phyloP scores from a whole-genome alignment of 768 basidiomycete species.

The Tylopilus sp. region DNA sequence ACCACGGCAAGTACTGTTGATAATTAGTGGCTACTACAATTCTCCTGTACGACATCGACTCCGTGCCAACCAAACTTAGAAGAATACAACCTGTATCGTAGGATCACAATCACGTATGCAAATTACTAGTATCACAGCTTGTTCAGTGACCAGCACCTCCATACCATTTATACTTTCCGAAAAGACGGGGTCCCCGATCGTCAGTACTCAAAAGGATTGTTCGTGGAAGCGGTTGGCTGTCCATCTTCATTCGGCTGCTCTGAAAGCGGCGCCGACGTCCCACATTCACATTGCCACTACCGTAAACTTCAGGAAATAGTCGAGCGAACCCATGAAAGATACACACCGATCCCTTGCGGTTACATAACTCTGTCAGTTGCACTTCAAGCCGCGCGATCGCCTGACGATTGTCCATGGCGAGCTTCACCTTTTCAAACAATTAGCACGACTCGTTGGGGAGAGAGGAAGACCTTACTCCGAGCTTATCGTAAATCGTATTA shows the following conservation, averaged over 20 bases:
- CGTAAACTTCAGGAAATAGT: not conserved
- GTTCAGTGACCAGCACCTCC: slow-evolving; percentile 1
- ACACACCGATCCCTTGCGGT: not conserved
- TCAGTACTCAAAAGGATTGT: not conserved
- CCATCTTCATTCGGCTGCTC: not conserved
- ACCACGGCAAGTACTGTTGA: too few species aligned
- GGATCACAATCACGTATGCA: not conserved
- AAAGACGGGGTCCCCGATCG: not conserved
- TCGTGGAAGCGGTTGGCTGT: not conserved
- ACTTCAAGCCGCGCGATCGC: slow-evolving; percentile 10
- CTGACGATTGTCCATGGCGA: slow-evolving; percentile 9
- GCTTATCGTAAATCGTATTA: slow-evolving; percentile 2
- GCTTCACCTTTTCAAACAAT: slow-evolving; percentile 5
- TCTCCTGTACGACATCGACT: not conserved
- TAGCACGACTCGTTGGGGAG: not conserved
- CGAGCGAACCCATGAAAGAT: too few species aligned
- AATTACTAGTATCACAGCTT: not conserved
- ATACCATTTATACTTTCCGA: too few species aligned
- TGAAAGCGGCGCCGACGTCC: not conserved
- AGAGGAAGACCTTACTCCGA: not conserved
- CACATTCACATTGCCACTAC: slow-evolving; percentile 11
- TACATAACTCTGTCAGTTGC: not conserved
- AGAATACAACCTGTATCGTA: not conserved
- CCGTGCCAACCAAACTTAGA: not conserved
- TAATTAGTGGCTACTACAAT: not conserved